A percentile compares a stretch with the other conserved stretches of the same genome.
Conservation (phyloP, 148 eudicot species). For the Vaccinium myrtillus region DNA sequence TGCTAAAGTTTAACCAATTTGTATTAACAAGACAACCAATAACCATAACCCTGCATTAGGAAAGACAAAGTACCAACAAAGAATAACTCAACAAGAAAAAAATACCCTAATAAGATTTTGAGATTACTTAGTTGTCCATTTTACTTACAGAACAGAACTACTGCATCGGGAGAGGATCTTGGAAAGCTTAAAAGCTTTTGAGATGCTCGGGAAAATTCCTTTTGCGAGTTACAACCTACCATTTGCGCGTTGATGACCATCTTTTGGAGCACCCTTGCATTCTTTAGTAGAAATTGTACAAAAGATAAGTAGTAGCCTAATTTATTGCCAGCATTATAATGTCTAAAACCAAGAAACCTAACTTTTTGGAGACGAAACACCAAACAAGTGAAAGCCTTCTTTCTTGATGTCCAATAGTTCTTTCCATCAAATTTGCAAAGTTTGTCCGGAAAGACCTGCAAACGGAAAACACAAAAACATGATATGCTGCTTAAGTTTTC, state of each 20-base stretch:
- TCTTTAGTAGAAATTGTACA: slow-evolving; percentile 2
- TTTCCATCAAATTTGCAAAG: not conserved
- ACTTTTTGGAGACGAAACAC: not conserved
- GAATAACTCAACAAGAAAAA: too few species aligned
- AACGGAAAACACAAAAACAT: too few species aligned
- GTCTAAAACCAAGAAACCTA: not conserved
- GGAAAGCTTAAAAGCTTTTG: not conserved
- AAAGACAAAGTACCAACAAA: too few species aligned
- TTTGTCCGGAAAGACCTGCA: too few species aligned
- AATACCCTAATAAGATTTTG: not conserved
- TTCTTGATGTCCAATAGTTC: not conserved
- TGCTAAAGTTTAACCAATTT: too few species aligned
- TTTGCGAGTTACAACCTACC: not conserved
- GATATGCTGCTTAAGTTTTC: not conserved
- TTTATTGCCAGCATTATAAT: too few species aligned
- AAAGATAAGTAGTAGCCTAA: not conserved
- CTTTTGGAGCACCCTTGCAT: not conserved
- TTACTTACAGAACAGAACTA: not conserved
- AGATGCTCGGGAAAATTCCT: not conserved
- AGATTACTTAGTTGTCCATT: not conserved
- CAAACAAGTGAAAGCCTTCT: not conserved
- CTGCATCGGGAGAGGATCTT: slow-evolving; percentile 5
- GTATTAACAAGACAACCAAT: too few species aligned
- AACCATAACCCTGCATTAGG: too few species aligned
- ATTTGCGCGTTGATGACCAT: not conserved